Conservation (phyloP, 257 asterid genomes). For the Schizonepeta tenuifolia region DNA sequence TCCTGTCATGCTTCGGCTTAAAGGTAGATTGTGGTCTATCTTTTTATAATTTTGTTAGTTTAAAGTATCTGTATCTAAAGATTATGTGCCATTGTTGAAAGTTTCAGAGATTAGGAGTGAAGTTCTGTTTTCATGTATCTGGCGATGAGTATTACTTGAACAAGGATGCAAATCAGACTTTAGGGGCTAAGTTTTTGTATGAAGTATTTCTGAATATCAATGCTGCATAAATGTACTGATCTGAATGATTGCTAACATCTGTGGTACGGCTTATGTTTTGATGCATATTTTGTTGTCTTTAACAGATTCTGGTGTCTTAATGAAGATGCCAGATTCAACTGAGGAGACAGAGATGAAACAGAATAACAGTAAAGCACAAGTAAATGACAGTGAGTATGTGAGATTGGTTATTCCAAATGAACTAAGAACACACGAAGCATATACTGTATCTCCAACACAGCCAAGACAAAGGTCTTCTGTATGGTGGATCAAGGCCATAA, state of each 20-base stretch:
- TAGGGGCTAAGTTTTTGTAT: not conserved
- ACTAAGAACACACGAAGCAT: slow-evolving; percentile 48
- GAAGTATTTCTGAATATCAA: slow-evolving; percentile 13
- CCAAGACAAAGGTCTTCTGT: slow-evolving; percentile 41
- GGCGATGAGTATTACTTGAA: slow-evolving; percentile 2
- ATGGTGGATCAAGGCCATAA: slow-evolving; percentile 73
- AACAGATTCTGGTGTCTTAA: slow-evolving; percentile 62
- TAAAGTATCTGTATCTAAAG: not conserved
- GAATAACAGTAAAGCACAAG: slow-evolving; percentile 37
- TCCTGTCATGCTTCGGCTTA: slow-evolving; percentile 11
- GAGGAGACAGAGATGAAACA: slow-evolving; percentile 50
- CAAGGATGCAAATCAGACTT: slow-evolving; percentile 7
- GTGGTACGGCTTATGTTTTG: slow-evolving; percentile 1
- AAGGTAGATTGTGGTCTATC: not conserved
- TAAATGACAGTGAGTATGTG: slow-evolving; percentile 71
- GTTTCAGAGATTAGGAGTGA: not conserved
- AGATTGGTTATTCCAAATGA: slow-evolving; percentile 70
- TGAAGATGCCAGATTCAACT: slow-evolving; percentile 58
- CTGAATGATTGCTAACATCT: not conserved
- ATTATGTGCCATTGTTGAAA: not conserved
- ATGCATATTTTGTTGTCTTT: slow-evolving; percentile 22
- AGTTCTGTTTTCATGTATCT: not conserved
- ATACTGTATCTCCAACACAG: slow-evolving; percentile 40
- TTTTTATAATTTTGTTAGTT: not conserved
- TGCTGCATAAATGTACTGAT: slow-evolving; percentile 13